Conservation (phyloP, 2,329 filamentous ascomycete genomes). For the Trichophyton benhamiae region DNA sequence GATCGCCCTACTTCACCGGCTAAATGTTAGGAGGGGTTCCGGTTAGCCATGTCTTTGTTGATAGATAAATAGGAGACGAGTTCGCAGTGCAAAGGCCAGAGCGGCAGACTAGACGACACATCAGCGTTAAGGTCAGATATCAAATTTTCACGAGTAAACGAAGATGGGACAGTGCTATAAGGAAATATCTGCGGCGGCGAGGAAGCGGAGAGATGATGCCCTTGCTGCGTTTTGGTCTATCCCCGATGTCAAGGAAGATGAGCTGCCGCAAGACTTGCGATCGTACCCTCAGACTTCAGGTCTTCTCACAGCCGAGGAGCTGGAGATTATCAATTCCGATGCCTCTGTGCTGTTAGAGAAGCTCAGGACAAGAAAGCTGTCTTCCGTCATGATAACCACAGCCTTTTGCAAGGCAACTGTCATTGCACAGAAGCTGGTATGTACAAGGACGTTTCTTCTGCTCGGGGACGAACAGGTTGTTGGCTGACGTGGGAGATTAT, state of each 20-base stretch:
- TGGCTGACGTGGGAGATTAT: neutral
- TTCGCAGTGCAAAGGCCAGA: no score
- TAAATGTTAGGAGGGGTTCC: neutral
- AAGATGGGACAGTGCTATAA: slow-evolving; percentile 25
- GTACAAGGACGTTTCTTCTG: neutral
- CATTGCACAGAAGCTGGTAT: slow-evolving; percentile 25
- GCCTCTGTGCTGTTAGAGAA: slow-evolving; percentile 26
- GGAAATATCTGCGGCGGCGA: slow-evolving; percentile 27
- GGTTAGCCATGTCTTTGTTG: neutral
- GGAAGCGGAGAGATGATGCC: slow-evolving; percentile 22
- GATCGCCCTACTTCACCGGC: neutral
- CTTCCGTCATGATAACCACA: slow-evolving; percentile 11
- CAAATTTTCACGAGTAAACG: neutral
- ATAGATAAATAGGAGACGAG: no score
- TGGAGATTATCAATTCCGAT: slow-evolving; percentile 38
- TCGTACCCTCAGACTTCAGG: slow-evolving; percentile 34
- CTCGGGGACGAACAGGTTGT: neutral
- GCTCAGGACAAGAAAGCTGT: slow-evolving; percentile 21
- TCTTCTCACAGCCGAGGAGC: slow-evolving; percentile 44
- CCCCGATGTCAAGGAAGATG: slow-evolving; percentile 12
- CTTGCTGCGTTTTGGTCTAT: slow-evolving; percentile 17
- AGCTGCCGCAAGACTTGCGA: slow-evolving; percentile 13
- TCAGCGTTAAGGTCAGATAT: no score
- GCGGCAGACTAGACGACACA: no score
- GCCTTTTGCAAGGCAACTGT: slow-evolving; percentile 31